phyloP scores from a whole-genome alignment of 2,329 filamentous ascomycete genomes.

The Dothistroma septosporum region DNA sequence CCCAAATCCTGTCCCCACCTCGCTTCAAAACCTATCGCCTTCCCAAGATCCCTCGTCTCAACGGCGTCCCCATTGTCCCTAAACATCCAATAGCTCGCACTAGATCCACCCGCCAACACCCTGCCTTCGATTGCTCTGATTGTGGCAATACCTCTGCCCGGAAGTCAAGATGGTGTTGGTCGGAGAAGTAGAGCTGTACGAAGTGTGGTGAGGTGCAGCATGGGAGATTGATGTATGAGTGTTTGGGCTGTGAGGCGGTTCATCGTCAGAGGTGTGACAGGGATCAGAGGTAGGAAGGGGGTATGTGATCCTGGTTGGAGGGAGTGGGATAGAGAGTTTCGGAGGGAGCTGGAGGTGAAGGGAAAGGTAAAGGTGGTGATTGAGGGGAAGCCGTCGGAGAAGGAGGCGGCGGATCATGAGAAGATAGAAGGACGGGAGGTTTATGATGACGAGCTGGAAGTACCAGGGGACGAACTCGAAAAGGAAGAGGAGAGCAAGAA shows the following conservation, averaged over 20 bases:
- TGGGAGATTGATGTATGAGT: background rate
- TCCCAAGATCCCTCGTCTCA: background rate
- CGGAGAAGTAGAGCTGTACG: background rate
- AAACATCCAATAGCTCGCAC: background rate
- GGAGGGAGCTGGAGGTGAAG: background rate
- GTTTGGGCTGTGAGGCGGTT: background rate
- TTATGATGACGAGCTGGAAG: too few species aligned
- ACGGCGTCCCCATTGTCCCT: background rate
- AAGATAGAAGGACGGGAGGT: background rate
- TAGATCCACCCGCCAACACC: background rate
- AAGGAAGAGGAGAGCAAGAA: too few species aligned
- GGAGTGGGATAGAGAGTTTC: background rate
- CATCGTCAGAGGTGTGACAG: background rate
- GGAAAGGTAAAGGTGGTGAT: background rate
- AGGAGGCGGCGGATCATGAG: background rate
- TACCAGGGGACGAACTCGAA: too few species aligned
- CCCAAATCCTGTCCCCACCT: too few species aligned
- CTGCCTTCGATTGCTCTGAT: background rate
- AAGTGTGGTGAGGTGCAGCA: background rate
- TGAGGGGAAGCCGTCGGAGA: background rate
- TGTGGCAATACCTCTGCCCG: background rate
- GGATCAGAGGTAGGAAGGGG: background rate
- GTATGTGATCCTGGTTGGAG: background rate
- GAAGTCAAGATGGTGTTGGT: background rate
- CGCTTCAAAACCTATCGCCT: background rate